Conservation (phyloP, 2,329 filamentous ascomycete species). For the Pyrenochaeta sp. region DNA sequence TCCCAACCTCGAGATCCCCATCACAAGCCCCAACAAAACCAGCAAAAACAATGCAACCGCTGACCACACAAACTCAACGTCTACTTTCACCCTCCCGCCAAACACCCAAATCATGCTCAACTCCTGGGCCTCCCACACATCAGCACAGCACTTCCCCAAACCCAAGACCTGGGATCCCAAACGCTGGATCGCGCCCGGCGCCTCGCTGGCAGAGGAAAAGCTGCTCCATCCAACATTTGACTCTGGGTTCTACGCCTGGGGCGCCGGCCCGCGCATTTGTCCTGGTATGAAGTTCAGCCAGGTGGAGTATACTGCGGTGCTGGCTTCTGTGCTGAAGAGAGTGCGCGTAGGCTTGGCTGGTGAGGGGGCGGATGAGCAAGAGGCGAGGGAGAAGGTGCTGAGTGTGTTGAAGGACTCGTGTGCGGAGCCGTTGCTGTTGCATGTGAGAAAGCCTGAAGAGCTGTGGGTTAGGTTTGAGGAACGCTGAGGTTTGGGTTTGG, state of each 20-base stretch:
- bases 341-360: slow-evolving; percentile 7
- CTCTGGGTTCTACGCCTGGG: slow-evolving; percentile 57
- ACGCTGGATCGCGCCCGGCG: slow-evolving; percentile 40
- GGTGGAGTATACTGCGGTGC: slow-evolving; percentile 62
- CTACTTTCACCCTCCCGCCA: slow-evolving; percentile 15
- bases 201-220: slow-evolving; percentile 2
- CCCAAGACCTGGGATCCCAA: slow-evolving; percentile 39
- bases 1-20: slow-evolving; percentile 10
- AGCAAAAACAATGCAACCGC: too few relatives aligned
- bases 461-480: slow-evolving; percentile 1
- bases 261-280: slow-evolving; percentile 59
- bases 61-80: background rate
- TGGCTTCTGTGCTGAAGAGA: slow-evolving; percentile 40
- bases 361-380: background rate
- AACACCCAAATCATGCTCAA: slow-evolving; percentile 24
- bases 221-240: slow-evolving; percentile 6
- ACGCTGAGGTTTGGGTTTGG: background rate
- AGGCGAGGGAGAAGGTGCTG: slow-evolving; percentile 10
- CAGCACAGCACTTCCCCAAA: slow-evolving; percentile 34
- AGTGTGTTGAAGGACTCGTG: slow-evolving; percentile 17
- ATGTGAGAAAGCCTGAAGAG: slow-evolving; percentile 14
- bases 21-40: background rate
- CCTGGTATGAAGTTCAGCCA: slow-evolving; percentile 65
- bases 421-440: slow-evolving; percentile 19
- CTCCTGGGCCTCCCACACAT: slow-evolving; percentile 36